Percentiles rank a stretch among this genome's conserved stretches.
phyloP scores from a whole-genome alignment of 306 rosid genomes.

The Fagus crenata region DNA sequence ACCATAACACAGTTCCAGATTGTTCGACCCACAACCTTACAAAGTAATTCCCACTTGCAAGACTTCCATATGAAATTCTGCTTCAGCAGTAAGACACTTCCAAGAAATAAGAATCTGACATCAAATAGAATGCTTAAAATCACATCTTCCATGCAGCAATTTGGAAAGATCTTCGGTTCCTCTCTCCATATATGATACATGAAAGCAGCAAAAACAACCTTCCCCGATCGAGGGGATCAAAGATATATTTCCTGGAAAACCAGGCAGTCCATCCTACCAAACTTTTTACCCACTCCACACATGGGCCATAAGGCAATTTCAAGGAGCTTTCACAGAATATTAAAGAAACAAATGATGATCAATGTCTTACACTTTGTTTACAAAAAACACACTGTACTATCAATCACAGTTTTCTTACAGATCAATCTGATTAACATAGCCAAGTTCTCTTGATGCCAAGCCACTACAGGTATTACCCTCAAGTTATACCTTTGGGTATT shows the following conservation, averaged over 20 bases:
- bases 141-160: no score
- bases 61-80: no score
- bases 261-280: neutral
- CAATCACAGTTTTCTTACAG: neutral
- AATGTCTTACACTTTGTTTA: neutral
- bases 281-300: neutral
- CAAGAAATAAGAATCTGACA: no score
- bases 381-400: neutral
- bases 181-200: no score
- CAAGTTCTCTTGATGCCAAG: neutral
- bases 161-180: no score
- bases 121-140: no score
- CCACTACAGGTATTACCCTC: neutral
- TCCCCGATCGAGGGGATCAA: neutral
- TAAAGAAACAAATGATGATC: neutral
- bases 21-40: no score
- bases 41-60: no score
- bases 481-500: neutral
- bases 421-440: neutral
- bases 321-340: neutral
- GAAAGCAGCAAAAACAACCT: neutral
- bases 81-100: no score
- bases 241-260: neutral
- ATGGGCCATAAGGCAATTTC: neutral
- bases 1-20: no score